Evolutionary conservation across 2,329 filamentous ascomycete genomes (phyloP), one percentile per base, ranked within the genome.

Genomic region (Onygena corvina): DNA sequence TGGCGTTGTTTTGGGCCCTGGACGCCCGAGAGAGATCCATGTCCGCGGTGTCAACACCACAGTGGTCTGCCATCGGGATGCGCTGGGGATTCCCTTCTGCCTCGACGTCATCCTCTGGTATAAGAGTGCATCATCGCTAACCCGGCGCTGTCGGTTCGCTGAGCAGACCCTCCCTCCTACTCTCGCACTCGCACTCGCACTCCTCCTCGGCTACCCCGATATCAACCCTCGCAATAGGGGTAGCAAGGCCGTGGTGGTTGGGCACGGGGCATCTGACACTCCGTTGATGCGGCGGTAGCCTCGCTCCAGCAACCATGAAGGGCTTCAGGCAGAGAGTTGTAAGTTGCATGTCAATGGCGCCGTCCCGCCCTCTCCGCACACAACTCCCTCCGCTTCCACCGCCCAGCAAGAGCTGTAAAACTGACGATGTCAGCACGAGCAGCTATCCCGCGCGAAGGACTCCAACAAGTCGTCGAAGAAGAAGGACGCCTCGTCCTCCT

Each of bases 251-350:
- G 53, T 52, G 47, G 50, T 52, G 44, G 52, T 49, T 31, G 51
- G 50, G 47, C 25, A 49, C 44, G 46, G 29, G 31, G 20, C 40
- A 31, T 27, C 16, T 48, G 20, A 44, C 23, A 46, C 30, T 40
- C 45, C 35, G 46, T 55, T 50, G 49, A 55, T 55, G 53, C 44
- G 48, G 62, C 55, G 59, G 42, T 18, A 52, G 56, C 56, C 57
- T 53, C 54, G 55, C 58, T 59, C 53, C 53, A 51, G 70, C 69
- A 70, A 84, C 77, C 71, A 95, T 96, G 90, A 95, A 94, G 76
- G 85, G 87, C 68, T 94, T 96, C 71, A 85, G 88, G 72, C 87
- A 94, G 76, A 86, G 86, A 84, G 88, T 95, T 76, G 88, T 94
- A 80, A 77, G 86, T 80, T 57, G 38, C 56, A 58, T 52, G 55